Base-by-base conservation (phyloP, 805 yeast genomes). In the Yamadazyma laniorum region DNA sequence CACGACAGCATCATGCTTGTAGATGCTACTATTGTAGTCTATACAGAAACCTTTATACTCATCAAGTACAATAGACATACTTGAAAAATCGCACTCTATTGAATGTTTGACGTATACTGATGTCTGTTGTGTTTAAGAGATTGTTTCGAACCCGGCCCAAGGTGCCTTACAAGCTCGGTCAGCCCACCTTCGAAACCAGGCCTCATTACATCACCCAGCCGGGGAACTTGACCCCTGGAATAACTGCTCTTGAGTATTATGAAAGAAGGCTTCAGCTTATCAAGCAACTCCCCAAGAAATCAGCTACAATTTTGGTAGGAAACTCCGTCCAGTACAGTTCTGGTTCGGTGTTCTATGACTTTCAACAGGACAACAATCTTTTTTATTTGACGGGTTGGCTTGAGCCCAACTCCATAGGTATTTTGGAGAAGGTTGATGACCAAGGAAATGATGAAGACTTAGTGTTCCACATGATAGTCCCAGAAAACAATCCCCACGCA, bases 361-460 rank as follows among this genome's bases (percentile, higher is more conserved):
- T 93, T 56, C 95, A 91, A 55, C 99, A 93, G 63, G 84, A 90
- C 55, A 91, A 85, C 37, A 89, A 93, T 56, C 68, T 93, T 15
- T 90, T 66, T 61, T 91, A 91, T 58, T 61, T 91, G 43, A 83
- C 95, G 1, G 98, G 98, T 3, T 89, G 95, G 87, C 74, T 85
- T 44, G 97, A 90, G 55, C 96, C 97, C 3, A 82, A 85, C 47
- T 78, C 95, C 0, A 75, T 82, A 44, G 75, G 78, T 45, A 58
- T 82, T 7, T 59, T 87, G 31, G 95, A 85, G 49, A 82, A 80
- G 49, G 75, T 79, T 29, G 62, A 66, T 25, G 68, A 70, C 37
- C 62, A 72, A 41, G 63, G 74, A n/a, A 48, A 49, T 8, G 65
- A 58, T 8, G 76, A 73, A 18, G 76, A 79, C 35, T 68, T 77